Evolutionary conservation across 148 eudicot species (phyloP), one percentile per base, ranked within the genome.

Genomic region (Beta vulgaris): DNA sequence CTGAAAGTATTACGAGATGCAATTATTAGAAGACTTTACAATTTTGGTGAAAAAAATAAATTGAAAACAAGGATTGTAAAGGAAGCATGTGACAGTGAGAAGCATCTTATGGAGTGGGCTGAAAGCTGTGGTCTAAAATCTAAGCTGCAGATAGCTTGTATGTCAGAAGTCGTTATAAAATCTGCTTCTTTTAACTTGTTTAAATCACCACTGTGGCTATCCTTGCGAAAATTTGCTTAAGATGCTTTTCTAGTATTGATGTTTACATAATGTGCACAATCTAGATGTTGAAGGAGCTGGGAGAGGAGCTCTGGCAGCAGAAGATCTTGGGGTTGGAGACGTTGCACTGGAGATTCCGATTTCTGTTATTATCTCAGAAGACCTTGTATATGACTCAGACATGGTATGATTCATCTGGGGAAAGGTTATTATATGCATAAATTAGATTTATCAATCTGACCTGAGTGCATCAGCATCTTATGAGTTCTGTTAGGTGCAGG

Each of bases 231-330:
- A 46, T 4, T 65, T 53, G 51, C 43, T 29, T 28, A 28, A 12
- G 18, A 46, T 26, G 31, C n/a, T 69, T 40, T n/a, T 29, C n/a
- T 18, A 0, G 23, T 69, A 59, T 40, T 68, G n/a, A 31, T 37
- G 34, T 64, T 53, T 34, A 29, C 55, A 25, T 70, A 44, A 77
- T 75, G 35, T 67, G 71, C 58, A 43, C 80, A 13, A 16, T 72
- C 28, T 77, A 95, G 99, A 90, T 83, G 84, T 89, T 85, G 92
- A 92, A 84, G 96, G 96, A 68, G 96, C 93, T 78, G 97, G 97
- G 79, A 89, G 99, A 81, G 99, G 99, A 79, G 92, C 89, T 36
- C 77, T 89, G 72, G 99, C 97, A 28, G 74, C 54, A 23, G 89
- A 90, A 69, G 88, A 90, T 79, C 87, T 95, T 16, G 80, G 84